phyloP scores from a whole-genome alignment of 2,329 filamentous ascomycete species.

The Fusarium miscanthi region DNA sequence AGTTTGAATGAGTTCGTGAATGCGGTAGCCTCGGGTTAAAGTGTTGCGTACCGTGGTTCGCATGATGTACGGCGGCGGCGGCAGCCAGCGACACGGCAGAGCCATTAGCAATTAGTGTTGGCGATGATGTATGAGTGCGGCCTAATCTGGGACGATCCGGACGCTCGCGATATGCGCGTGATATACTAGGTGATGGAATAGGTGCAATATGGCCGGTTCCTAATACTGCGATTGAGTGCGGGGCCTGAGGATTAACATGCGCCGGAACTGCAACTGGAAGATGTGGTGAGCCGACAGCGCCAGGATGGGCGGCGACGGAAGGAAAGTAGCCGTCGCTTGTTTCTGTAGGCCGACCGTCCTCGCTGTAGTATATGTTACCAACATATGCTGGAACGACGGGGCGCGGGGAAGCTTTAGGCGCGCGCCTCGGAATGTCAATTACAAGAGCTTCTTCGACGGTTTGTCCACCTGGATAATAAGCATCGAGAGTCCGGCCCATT shows the following conservation, averaged over 20 bases:
- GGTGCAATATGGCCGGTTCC: conserved; percentile 82
- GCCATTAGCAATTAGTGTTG: conserved; percentile 70
- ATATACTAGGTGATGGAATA: conserved; percentile 81
- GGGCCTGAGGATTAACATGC: conserved; percentile 49
- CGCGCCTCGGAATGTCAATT: conserved; percentile 86
- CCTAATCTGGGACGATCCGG: conserved; percentile 69
- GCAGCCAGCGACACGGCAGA: conserved; percentile 51
- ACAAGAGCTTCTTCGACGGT: conserved; percentile 87
- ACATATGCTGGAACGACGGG: conserved; percentile 53
- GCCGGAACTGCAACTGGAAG: conserved; percentile 54
- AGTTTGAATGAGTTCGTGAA: conserved; percentile 69
- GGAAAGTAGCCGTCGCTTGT: conserved; percentile 86
- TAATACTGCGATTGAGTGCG: conserved; percentile 81
- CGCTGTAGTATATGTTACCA: conserved; percentile 65
- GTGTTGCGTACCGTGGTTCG: conserved; percentile 51
- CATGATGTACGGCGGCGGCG: conserved; percentile 49
- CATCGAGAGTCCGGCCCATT: conserved; percentile 80
- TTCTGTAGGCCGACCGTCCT: conserved; percentile 75
- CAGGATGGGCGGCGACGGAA: conserved; percentile 61
- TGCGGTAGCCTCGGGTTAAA: conserved; percentile 56
- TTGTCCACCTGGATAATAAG: conserved; percentile 88
- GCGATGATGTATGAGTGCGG: conserved; percentile 83
- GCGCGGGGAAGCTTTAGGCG: conserved; percentile 78
- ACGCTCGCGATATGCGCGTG: conserved; percentile 67
- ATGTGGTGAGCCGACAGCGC: conserved; percentile 57